Conservation (phyloP, 2,329 filamentous ascomycete species). For the Fusarium beomiforme region DNA sequence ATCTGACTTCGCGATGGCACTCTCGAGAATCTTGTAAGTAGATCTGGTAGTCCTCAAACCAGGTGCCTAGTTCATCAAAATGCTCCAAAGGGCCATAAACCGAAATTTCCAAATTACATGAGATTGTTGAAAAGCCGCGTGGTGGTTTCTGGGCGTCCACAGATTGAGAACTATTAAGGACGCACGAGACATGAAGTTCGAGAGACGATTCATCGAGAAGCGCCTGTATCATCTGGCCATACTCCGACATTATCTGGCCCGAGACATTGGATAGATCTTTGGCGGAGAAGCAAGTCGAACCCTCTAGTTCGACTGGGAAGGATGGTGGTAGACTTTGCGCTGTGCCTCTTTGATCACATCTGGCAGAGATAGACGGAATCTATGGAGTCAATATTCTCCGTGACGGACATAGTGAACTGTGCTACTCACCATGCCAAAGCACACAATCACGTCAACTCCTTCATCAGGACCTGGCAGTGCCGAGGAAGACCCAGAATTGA, state of each 20-base stretch:
- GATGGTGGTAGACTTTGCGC: not conserved
- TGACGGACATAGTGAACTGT: fast-evolving
- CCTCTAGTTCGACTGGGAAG: not conserved
- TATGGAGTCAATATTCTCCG: not conserved
- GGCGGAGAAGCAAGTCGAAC: not conserved
- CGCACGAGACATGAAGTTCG: not conserved
- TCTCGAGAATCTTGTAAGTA: conserved; percentile 49
- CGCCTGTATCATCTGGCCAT: conserved; percentile 21
- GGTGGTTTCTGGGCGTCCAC: not conserved
- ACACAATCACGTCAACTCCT: not conserved
- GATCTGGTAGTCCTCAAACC: conserved; percentile 45
- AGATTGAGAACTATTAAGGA: not conserved
- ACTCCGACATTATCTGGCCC: not conserved
- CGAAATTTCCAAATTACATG: conserved; percentile 33
- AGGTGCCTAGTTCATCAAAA: conserved; percentile 44
- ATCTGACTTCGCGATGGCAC: conserved; percentile 43
- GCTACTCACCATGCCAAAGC: conserved; percentile 22
- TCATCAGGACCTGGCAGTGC: not conserved
- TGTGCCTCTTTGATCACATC: not conserved
- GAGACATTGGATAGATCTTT: not conserved
- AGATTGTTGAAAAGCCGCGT: fast-evolving
- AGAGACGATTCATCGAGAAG: conserved; percentile 23
- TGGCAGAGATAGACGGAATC: conserved; percentile 5
- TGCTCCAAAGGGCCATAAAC: conserved; percentile 45
- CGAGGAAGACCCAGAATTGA: not conserved